A percentile compares a stretch with the other conserved stretches of the same genome.
Conservation (phyloP, 2,329 filamentous ascomycete genomes). For the Lithohypha guttulata region DNA sequence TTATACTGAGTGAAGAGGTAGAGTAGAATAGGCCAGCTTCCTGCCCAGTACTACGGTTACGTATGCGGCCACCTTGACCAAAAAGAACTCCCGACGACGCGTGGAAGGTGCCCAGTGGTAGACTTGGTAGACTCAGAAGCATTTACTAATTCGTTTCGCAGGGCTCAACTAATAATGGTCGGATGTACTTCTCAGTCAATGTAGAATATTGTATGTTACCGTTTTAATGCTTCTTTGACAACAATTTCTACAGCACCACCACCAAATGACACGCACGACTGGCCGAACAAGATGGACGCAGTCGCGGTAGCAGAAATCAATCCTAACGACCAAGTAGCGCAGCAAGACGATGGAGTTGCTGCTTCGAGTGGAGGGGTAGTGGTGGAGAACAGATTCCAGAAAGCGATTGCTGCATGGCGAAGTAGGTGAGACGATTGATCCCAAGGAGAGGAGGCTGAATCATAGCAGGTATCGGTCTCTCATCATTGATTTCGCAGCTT, state of each 20-base stretch:
- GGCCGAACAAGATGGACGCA: slow-evolving; percentile 29
- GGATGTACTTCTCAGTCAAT: not conserved
- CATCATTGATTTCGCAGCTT: slow-evolving; percentile 69
- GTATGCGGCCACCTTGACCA: not conserved
- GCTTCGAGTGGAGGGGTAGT: no score
- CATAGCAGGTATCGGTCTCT: slow-evolving; percentile 68
- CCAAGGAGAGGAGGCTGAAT: slow-evolving; percentile 2
- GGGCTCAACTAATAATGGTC: not conserved
- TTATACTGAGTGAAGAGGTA: not conserved
- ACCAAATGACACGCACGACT: not conserved
- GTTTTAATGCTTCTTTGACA: no score
- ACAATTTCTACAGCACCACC: no score
- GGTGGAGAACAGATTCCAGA: slow-evolving; percentile 88
- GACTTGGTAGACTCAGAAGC: not conserved
- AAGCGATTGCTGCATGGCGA: slow-evolving; percentile 90
- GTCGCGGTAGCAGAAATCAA: slow-evolving; percentile 33
- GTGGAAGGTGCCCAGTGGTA: not conserved
- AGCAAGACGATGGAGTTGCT: no score
- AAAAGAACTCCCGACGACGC: no score
- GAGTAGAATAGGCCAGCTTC: not conserved
- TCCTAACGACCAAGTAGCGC: no score
- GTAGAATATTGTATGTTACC: no score
- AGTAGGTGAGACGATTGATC: slow-evolving; percentile 44
- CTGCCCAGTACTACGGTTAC: no score
- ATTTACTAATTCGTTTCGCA: slow-evolving; percentile 3